phyloP scores from a whole-genome alignment of 345 rosid genomes.

The Salix caprea region DNA sequence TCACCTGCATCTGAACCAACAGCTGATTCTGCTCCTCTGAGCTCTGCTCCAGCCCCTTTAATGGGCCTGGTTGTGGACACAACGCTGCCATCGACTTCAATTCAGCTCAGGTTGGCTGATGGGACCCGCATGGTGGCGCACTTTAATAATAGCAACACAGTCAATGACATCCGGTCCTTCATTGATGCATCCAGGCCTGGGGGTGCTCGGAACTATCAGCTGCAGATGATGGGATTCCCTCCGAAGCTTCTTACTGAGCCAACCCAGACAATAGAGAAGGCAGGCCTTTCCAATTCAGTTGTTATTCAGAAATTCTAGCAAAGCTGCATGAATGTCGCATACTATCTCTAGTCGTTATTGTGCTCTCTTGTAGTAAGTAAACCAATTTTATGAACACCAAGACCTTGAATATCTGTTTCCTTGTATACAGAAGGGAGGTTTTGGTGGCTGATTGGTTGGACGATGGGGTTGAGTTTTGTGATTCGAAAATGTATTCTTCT shows the following conservation, averaged over 20 bases:
- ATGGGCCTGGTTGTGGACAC: constrained; percentile 51
- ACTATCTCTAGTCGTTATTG: not conserved
- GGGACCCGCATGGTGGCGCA: constrained; percentile 69
- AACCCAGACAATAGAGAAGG: constrained; percentile 65
- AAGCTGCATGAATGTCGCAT: not conserved
- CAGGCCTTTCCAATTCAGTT: constrained; percentile 79
- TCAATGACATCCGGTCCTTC: constrained; percentile 55
- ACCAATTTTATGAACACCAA: not conserved
- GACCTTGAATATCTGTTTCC: not conserved
- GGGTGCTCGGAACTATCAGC: constrained; percentile 47
- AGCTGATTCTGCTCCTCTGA: constrained; percentile 17
- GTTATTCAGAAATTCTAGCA: constrained; percentile 74
- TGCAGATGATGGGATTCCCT: constrained; percentile 96
- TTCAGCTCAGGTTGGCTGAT: constrained; percentile 84
- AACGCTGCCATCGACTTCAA: constrained; percentile 62
- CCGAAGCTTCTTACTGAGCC: constrained; percentile 71
- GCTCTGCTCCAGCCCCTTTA: constrained; percentile 35
- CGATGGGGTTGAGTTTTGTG: constrained; percentile 6
- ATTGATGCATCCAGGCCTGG: constrained; percentile 68
- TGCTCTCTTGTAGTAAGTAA: constrained; percentile 4
- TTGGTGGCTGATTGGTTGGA: constrained; percentile 15
- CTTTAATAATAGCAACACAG: constrained; percentile 69
- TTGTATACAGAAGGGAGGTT: constrained; percentile 1
- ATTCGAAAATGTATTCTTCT: not conserved
- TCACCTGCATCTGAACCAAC: constrained; percentile 29